Evolutionary conservation across 2,329 filamentous ascomycete species (phyloP).

Genomic region (Alternaria infectoria): DNA sequence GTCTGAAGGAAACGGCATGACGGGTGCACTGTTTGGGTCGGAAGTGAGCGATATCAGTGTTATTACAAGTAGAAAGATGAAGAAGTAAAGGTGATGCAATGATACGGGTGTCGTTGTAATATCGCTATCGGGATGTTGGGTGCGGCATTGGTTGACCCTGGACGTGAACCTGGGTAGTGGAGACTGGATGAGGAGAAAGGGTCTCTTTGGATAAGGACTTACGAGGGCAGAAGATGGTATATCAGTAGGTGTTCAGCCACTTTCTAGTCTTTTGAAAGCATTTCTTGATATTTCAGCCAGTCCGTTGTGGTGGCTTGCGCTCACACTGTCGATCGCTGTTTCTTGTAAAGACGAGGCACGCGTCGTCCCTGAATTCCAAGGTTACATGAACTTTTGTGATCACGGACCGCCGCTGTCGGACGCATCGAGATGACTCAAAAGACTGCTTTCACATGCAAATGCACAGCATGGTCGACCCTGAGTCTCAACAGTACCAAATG

Average conservation of each 20-base stretch:
- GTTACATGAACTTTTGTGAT: background rate
- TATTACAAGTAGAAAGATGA: background rate
- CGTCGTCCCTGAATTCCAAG: background rate
- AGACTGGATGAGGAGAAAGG: background rate
- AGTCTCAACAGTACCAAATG: background rate
- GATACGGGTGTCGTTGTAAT: background rate
- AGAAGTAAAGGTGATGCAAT: background rate
- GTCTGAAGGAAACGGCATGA: background rate
- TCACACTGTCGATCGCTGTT: background rate
- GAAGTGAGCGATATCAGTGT: background rate
- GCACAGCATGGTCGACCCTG: background rate
- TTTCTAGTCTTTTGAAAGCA: background rate
- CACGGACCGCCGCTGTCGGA: background rate
- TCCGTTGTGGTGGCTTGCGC: background rate
- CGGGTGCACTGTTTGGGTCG: background rate
- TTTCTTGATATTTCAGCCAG: background rate
- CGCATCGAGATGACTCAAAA: background rate
- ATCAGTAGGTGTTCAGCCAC: background rate
- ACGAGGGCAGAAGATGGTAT: background rate
- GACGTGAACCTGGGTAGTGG: background rate
- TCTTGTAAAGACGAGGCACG: background rate
- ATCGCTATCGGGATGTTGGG: background rate
- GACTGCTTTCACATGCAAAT: background rate
- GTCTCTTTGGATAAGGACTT: background rate
- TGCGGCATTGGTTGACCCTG: background rate